Percentiles rank a stretch among this genome's conserved stretches.
Evolutionary conservation across 2,329 filamentous ascomycete genomes (phyloP).

Genomic region (Cercospora beticola): DNA sequence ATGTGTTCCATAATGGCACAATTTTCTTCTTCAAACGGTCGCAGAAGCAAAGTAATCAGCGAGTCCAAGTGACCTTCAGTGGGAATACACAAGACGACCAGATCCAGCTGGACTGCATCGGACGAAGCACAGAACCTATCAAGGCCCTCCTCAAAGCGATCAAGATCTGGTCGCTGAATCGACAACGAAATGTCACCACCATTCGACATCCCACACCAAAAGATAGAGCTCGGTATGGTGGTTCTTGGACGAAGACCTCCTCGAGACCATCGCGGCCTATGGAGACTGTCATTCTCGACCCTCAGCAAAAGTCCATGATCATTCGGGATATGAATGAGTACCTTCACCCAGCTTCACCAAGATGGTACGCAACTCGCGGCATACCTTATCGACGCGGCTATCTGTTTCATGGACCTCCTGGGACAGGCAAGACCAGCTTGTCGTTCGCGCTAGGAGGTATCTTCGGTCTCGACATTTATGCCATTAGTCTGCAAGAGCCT

Average conservation of each 20-base stretch:
- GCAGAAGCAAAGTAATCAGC: slow-evolving; percentile 35
- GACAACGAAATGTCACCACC: slow-evolving; percentile 46
- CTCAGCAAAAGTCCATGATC: slow-evolving; percentile 63
- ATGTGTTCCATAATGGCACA: slow-evolving; percentile 46
- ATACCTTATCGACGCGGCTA: slow-evolving; percentile 86
- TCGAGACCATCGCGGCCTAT: slow-evolving; percentile 68
- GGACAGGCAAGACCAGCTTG: slow-evolving; percentile 41
- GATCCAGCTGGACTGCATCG: slow-evolving; percentile 49
- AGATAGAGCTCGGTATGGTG: slow-evolving; percentile 38
- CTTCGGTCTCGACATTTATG: slow-evolving; percentile 50
- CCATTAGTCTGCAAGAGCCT: slow-evolving; percentile 60
- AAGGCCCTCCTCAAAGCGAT: slow-evolving; percentile 49
- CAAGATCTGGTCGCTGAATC: slow-evolving; percentile 46
- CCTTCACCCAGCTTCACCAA: slow-evolving; percentile 65
- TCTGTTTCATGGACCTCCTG: slow-evolving; percentile 69
- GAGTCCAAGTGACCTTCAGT: slow-evolving; percentile 28
- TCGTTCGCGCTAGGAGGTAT: slow-evolving; percentile 48
- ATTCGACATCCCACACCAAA: slow-evolving; percentile 49
- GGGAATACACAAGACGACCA: slow-evolving; percentile 41
- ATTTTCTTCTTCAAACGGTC: slow-evolving; percentile 46
- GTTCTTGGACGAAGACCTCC: slow-evolving; percentile 44
- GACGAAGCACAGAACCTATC: slow-evolving; percentile 50
- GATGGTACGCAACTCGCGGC: slow-evolving; percentile 82
- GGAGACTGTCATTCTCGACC: slow-evolving; percentile 72
- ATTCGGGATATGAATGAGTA: slow-evolving; percentile 76